phyloP scores from a whole-genome alignment of 2,329 filamentous ascomycete genomes.

The Rugonectria rugulosa region DNA sequence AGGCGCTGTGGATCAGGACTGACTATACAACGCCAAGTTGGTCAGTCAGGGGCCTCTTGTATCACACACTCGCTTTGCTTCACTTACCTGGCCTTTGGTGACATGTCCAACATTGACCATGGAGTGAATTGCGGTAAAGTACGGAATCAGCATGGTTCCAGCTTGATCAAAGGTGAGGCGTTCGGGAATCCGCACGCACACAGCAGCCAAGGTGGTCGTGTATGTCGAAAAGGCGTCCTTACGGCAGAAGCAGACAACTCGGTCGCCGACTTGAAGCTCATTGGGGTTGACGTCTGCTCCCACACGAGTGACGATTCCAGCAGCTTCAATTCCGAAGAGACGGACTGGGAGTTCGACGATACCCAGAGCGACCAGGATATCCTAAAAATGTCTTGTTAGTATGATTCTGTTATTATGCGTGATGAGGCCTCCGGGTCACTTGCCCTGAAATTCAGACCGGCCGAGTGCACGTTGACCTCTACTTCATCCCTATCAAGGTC shows the following conservation, averaged over 20 bases:
- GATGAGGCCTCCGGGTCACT: no score
- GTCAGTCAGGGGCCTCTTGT: no score
- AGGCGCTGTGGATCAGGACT: constrained; percentile 46
- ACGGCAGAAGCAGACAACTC: background rate
- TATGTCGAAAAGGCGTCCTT: background rate
- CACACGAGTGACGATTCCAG: background rate
- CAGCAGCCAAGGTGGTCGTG: background rate
- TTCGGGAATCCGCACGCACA: background rate
- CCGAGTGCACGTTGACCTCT: no score
- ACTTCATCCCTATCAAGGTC: no score
- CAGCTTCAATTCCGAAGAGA: background rate
- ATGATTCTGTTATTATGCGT: no score
- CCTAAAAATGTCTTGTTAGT: no score
- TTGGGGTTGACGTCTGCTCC: background rate
- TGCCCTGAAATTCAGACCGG: no score
- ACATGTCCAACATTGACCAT: background rate
- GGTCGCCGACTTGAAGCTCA: background rate
- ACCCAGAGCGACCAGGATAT: background rate
- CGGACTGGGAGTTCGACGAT: background rate
- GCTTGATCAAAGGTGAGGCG: background rate
- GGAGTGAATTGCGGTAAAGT: background rate
- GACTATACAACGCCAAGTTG: constrained; percentile 31
- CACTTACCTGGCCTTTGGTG: background rate
- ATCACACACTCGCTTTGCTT: background rate
- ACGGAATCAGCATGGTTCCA: background rate